Evolutionary conservation across 2,329 filamentous ascomycete species (phyloP), one percentile per base, ranked within the genome.

Genomic region (Colletotrichum godetiae): DNA sequence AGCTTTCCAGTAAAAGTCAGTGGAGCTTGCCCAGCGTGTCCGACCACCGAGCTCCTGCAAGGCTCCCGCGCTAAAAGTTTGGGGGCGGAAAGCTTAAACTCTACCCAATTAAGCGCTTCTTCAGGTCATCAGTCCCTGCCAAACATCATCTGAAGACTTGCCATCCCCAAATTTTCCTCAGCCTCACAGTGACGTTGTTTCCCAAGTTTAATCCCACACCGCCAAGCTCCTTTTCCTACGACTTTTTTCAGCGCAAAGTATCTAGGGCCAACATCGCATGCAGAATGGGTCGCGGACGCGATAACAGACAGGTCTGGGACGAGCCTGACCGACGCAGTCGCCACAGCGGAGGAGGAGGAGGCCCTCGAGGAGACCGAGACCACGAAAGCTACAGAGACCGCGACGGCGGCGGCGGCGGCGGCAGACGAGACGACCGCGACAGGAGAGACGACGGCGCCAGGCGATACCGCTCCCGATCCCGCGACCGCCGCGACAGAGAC

Each of bases 271-370:
- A 29, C 27, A 29, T 29, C 4, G 27, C 27, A 29, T 29, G 27
- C 27, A 29, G 31, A 3, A 73, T 73, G 70, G 72, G 62, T 35
- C 69, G 73, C 53, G 66, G 62, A 67, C 68, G 61, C 29, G 90
- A 92, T 76, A 90, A 88, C 80, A 88, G 87, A 63, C 85, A 89
- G 65, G 90, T 90, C 87, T 90, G 90, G 89, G 91, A 93, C 74
- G 86, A 88, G 55, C 82, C 85, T 12, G 85, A 86, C 67, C 82
- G 84, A 22, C 82, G 81, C 66, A 80, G 66, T 35, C 64, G 73
- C 56, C 76, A 78, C 53, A 79, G 81, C 35, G 79, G 80, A 64
- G 79, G 80, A 64, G 79, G 80, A 65, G 77, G 77, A 61, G 79
- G 79, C 37, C 77, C 79, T 42, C 77, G 78, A 13, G 80, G 37